Conservation (phyloP, 1,284 basidiomycete genomes). For the Cerrena zonata region DNA sequence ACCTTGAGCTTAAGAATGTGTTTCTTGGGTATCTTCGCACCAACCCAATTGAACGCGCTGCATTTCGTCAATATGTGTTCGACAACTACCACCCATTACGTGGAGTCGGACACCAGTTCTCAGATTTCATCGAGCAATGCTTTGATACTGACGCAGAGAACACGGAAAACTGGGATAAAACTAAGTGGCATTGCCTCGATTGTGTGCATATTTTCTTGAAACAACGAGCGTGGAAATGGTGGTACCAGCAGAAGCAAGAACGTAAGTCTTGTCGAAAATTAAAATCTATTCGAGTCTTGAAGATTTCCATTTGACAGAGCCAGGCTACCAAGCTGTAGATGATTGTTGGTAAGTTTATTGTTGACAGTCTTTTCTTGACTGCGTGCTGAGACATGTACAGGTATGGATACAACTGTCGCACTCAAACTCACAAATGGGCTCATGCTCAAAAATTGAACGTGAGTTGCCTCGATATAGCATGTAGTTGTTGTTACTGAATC, state of each 20-base stretch:
- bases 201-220: constrained; percentile 21
- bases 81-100: neutral
- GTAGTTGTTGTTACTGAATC: neutral
- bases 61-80: constrained; percentile 2
- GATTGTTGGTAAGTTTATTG: constrained; percentile 22
- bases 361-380: neutral
- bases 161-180: constrained; percentile 18
- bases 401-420: constrained; percentile 30
- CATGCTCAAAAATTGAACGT: constrained; percentile 27
- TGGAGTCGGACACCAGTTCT: constrained; percentile 1
- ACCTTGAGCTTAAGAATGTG: neutral
- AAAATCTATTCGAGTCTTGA: neutral
- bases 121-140: constrained; percentile 15
- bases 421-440: constrained; percentile 18
- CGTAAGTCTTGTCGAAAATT: constrained; percentile 12
- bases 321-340: constrained; percentile 9
- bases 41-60: constrained; percentile 10
- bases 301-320: constrained; percentile 5
- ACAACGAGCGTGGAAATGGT: constrained; percentile 22
- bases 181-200: constrained; percentile 24
- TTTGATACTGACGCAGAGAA: constrained; percentile 15
- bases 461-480: constrained; percentile 5
- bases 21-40: constrained; percentile 16
- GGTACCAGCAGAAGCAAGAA: constrained; percentile 17
- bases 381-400: neutral